phyloP scores from a whole-genome alignment of 2,329 filamentous ascomycete species.

The Aureobasidium sp. region DNA sequence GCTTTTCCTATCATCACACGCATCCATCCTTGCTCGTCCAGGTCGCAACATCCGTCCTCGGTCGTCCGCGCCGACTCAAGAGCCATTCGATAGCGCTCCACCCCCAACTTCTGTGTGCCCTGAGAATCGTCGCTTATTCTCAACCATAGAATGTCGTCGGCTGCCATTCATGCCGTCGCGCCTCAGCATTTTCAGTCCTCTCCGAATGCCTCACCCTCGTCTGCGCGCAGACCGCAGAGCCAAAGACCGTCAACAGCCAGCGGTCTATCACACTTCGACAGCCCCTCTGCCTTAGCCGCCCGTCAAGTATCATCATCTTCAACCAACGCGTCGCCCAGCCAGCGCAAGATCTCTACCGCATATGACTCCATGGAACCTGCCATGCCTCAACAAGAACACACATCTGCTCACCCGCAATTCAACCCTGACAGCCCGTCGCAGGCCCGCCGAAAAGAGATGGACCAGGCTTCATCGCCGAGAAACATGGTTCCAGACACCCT shows the following conservation, averaged over 20 bases:
- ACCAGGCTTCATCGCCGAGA: conserved; percentile 39
- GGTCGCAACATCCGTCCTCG: not conserved
- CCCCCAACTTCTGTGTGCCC: not conserved
- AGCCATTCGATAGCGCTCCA: not conserved
- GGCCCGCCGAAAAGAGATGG: conserved; percentile 8
- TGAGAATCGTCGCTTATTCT: not conserved
- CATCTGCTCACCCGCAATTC: conserved; percentile 19
- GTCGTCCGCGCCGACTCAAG: not conserved
- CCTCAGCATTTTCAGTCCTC: conserved; percentile 16
- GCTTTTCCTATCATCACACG: conserved; percentile 9
- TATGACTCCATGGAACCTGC: conserved; percentile 7
- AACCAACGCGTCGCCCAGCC: not conserved
- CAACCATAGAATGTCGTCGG: conserved; percentile 23
- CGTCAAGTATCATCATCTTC: not conserved
- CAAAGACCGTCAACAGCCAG: conserved; percentile 29
- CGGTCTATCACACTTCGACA: conserved; percentile 33
- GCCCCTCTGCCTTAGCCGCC: conserved; percentile 16
- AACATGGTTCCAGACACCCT: conserved; percentile 45
- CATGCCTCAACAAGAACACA: conserved; percentile 16
- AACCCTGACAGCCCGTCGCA: not conserved
- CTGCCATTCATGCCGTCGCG: conserved; percentile 22
- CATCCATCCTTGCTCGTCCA: not conserved
- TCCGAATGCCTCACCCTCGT: conserved; percentile 25
- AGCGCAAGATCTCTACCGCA: conserved; percentile 6
- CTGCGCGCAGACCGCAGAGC: conserved; percentile 29